Evolutionary conservation across 257 asterid species (phyloP).

Genomic region (Rubia yunnanensis): DNA sequence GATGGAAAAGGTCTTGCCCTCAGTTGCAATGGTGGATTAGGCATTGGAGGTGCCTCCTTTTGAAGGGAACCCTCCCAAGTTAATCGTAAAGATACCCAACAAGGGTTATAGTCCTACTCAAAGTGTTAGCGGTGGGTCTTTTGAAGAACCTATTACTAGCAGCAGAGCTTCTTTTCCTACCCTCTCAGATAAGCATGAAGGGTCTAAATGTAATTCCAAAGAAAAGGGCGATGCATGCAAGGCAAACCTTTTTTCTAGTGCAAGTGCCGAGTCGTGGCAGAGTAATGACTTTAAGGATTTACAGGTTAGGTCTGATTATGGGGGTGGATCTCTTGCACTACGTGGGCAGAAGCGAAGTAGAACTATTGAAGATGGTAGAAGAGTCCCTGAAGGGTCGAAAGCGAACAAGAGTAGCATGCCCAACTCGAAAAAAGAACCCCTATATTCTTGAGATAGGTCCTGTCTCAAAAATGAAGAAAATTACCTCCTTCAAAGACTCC

Average conservation of each 20-base stretch:
- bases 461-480: too few relatives aligned
- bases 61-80: slow-evolving; percentile 51
- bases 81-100: slow-evolving; percentile 71
- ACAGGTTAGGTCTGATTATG: slow-evolving; percentile 39
- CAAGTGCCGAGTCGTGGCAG: slow-evolving; percentile 37
- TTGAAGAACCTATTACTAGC: slow-evolving; percentile 44
- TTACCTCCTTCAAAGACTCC: too few relatives aligned
- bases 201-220: slow-evolving; percentile 26
- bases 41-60: slow-evolving; percentile 31
- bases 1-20: slow-evolving; percentile 45
- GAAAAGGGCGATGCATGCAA: slow-evolving; percentile 37
- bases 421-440: too few relatives aligned
- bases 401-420: too few relatives aligned
- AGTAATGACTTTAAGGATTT: slow-evolving; percentile 42
- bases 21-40: slow-evolving; percentile 39
- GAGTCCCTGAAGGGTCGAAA: slow-evolving; percentile 24
- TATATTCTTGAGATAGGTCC: too few relatives aligned
- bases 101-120: slow-evolving; percentile 56
- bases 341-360: slow-evolving; percentile 47
- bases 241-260: slow-evolving; percentile 30
- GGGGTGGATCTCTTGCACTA: slow-evolving; percentile 34
- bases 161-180: slow-evolving; percentile 56
- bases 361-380: slow-evolving; percentile 29
- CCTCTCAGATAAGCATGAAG: slow-evolving; percentile 37
- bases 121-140: slow-evolving; percentile 42